Base-by-base conservation (phyloP, 1,139 yeast genomes). In the Pneumocystis jirovecii region DNA sequence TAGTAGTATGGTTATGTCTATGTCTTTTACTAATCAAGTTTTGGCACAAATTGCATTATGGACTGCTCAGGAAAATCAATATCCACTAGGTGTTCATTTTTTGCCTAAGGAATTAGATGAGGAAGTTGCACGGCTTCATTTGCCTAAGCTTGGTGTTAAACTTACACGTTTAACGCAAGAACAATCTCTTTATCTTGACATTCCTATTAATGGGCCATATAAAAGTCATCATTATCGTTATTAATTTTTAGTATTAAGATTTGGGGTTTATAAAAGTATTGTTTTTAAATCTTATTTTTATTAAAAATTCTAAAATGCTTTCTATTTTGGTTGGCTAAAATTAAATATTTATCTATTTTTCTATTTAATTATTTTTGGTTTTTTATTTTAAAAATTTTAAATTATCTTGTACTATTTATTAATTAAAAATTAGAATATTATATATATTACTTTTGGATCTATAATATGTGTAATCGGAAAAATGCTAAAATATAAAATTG, bases 1-100 rank as follows among this genome's bases (percentile, higher is more conserved):
- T 85, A 42, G 45, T 15, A 39, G 45, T 25, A 39, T 39, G 61
- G 61, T 93, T 77, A 93, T 93, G 99, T 91, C 97, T 71, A 93
- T 98, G 84, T 93, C 98, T 68, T 93, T 93, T 96, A 89, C 97
- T 74, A 93, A 93, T 88, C 99, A 93, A 83, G 98, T 93, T 71
- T 85, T 93, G 79, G 99, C 99, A 74, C 99, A 93, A 84, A 91
- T 95, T 76, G 99, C 98, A 76, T 84, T 93, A 77, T 93, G 83
- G 95, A 93, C 91, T 80, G 86, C 96, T 75, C 77, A 87, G 70
- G 91, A 93, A 81, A 81, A 78, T 70, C 85, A 77, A 71, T 93
- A 93, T 89, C 87, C 89, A 70, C 80, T 89, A 73, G 96, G 96
- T 79, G 99, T 93, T 72, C 97, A 93, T 82, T 87, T 89, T 39